Evolutionary conservation across 2,329 filamentous ascomycete species (phyloP), one percentile per base, ranked within the genome.

Genomic region (Stachybotrys chlorohalonatus): DNA sequence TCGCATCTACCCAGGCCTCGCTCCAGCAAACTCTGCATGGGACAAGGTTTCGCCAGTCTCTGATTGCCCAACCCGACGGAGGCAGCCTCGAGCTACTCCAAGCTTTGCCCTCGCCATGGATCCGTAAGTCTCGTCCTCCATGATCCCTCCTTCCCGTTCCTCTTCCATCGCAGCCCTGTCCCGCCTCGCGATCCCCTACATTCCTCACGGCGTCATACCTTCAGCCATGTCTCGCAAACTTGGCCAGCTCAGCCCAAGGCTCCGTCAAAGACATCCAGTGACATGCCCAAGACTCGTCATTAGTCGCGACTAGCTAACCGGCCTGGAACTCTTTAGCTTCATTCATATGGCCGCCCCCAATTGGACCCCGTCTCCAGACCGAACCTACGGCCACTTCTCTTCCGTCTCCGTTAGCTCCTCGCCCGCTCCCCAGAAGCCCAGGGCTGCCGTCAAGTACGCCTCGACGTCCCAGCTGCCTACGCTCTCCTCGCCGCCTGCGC

Each of bases 361-460:
- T 42, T 42, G 36, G 36, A 42, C 36, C 36, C 36, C 36, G 36
- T 42, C 36, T 42, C 36, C 36, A 9, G 36, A 42, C 36, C 8
- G 36, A 42, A 9, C 36, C 36, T 42, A 42, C 13, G 36, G 36
- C 36, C 36, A 42, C 13, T 42, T 42, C 36, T 42, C 36, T 42
- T 42, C 36, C 36, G 6, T 42, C 36, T 42, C 36, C 36, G 36
- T 42, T 13, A 42, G 9, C 13, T 42, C 36, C 36, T 42, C 36
- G 36, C 36, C 36, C 36, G 36, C 36, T 9, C 36, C 36, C 9
- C 36, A 42, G 13, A 42, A 68, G 53, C 68, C 73, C 30, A 70
- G 70, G 56, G 71, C 72, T 16, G 67, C 70, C 5, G 63, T 65
- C 31, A 75, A 75, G 58, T 70, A 72, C 6, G 60, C 67, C 24